Conservation (phyloP, 805 yeast genomes). For the Candida nanaspora region DNA sequence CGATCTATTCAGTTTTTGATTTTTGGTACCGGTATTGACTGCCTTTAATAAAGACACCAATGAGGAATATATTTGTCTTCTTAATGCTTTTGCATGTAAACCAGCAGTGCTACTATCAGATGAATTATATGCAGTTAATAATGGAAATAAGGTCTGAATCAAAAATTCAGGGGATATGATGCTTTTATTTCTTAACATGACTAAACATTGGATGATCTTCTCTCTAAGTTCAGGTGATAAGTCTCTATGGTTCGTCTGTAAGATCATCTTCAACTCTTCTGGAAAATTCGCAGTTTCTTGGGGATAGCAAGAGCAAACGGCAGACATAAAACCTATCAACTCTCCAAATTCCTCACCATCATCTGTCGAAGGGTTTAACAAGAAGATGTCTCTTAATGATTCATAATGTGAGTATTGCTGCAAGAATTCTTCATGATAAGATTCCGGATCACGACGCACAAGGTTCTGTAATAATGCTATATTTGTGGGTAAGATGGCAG, state of each 20-base stretch:
- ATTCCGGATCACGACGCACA: conserved; percentile 89
- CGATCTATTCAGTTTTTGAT: conserved; percentile 80
- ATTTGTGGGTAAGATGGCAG: conserved; percentile 88
- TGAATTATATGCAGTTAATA: conserved; percentile 61
- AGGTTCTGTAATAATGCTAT: conserved; percentile 86
- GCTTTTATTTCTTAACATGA: conserved; percentile 84
- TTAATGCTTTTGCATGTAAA: conserved; percentile 70
- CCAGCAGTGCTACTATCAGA: conserved; percentile 32
- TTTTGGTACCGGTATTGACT: conserved; percentile 82
- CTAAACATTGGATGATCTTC: conserved; percentile 81
- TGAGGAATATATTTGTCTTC: conserved; percentile 77
- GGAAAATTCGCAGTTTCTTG: conserved; percentile 84
- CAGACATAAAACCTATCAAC: conserved; percentile 83
- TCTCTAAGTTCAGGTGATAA: conserved; percentile 83
- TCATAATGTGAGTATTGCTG: conserved; percentile 92
- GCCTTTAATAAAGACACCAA: conserved; percentile 71
- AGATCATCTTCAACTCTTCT: conserved; percentile 60
- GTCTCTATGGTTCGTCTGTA: conserved; percentile 71
- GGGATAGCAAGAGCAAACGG: conserved; percentile 87
- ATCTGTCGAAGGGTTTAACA: conserved; percentile 59
- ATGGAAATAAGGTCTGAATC: conserved; percentile 84
- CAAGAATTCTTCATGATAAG: conserved; percentile 88
- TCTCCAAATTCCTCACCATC: conserved; percentile 69
- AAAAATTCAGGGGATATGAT: conserved; percentile 72
- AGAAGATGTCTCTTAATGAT: conserved; percentile 80